Evolutionary conservation across 441 rosid species (phyloP).

Genomic region (Macaranga tanarius): DNA sequence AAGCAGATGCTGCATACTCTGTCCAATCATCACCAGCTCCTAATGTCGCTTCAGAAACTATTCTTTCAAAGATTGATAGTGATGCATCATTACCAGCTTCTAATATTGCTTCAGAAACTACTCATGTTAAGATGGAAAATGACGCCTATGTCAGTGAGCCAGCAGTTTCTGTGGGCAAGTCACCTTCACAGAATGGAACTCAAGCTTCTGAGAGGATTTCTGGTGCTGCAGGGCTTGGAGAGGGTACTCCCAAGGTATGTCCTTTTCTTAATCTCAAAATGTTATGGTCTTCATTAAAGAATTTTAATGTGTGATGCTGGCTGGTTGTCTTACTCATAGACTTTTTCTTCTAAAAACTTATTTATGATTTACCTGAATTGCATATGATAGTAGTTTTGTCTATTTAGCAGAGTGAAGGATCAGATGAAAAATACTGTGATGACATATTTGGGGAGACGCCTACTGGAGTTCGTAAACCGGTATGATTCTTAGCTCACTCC

Average conservation of each 20-base stretch:
- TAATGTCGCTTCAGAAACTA: constrained; percentile 35
- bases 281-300: not conserved
- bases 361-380: not conserved
- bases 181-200: constrained; percentile 48
- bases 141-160: constrained; percentile 41
- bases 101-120: constrained; percentile 34
- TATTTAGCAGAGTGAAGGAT: constrained; percentile 79
- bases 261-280: not conserved
- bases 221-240: constrained; percentile 81
- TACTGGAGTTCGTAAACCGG: constrained; percentile 59
- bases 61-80: constrained; percentile 35
- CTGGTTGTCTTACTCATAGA: not conserved
- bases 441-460: constrained; percentile 99
- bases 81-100: constrained; percentile 26
- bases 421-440: constrained; percentile 74
- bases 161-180: constrained; percentile 52
- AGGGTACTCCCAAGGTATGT: constrained; percentile 93
- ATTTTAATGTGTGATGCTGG: not conserved
- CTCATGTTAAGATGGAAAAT: constrained; percentile 37
- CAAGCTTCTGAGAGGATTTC: constrained; percentile 42
- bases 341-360: not conserved
- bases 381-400: constrained; percentile 7
- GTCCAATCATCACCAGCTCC: constrained; percentile 25
- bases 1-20: constrained; percentile 31
- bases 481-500: constrained; percentile 30